Conservation (phyloP, 2,329 filamentous ascomycete genomes). For the Grosmannia serpens region DNA sequence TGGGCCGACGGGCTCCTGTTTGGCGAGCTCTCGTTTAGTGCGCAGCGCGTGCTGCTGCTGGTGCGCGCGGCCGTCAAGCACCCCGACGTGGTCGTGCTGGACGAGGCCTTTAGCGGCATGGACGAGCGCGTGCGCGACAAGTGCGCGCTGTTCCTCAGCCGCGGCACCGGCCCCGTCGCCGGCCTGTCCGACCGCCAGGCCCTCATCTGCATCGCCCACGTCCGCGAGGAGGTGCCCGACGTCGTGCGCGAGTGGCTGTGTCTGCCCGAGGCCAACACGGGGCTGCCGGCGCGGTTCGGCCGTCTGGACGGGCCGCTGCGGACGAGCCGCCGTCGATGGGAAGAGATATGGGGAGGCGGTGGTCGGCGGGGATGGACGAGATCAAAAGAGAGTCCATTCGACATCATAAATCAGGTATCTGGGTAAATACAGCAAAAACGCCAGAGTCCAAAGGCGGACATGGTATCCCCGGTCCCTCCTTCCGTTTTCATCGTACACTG, state of each 20-base stretch:
- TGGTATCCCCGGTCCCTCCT: too few relatives aligned
- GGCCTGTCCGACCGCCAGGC: constrained; percentile 65
- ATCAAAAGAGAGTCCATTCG: neutral
- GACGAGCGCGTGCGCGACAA: constrained; percentile 73
- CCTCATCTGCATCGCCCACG: constrained; percentile 83
- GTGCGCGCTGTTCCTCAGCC: constrained; percentile 68
- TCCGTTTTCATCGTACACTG: too few relatives aligned
- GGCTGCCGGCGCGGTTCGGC: constrained; percentile 50
- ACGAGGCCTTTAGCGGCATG: constrained; percentile 84
- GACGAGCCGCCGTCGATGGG: constrained; percentile 46
- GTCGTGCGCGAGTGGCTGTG: constrained; percentile 77
- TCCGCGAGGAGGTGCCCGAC: constrained; percentile 79
- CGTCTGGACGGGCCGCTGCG: constrained; percentile 49
- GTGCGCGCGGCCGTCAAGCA: constrained; percentile 70
- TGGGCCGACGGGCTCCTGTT: constrained; percentile 63
- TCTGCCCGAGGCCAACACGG: constrained; percentile 63
- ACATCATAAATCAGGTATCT: too few relatives aligned
- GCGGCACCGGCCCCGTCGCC: constrained; percentile 36
- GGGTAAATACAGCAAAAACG: too few relatives aligned
- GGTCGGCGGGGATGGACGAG: too few relatives aligned
- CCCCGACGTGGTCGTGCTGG: constrained; percentile 71
- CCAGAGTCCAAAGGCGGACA: too few relatives aligned
- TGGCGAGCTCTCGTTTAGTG: constrained; percentile 64
- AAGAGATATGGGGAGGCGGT: constrained; percentile 49
- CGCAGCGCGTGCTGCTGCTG: constrained; percentile 78